Conservation (phyloP, 2,329 filamentous ascomycete genomes). For the Colletotrichum sp. region DNA sequence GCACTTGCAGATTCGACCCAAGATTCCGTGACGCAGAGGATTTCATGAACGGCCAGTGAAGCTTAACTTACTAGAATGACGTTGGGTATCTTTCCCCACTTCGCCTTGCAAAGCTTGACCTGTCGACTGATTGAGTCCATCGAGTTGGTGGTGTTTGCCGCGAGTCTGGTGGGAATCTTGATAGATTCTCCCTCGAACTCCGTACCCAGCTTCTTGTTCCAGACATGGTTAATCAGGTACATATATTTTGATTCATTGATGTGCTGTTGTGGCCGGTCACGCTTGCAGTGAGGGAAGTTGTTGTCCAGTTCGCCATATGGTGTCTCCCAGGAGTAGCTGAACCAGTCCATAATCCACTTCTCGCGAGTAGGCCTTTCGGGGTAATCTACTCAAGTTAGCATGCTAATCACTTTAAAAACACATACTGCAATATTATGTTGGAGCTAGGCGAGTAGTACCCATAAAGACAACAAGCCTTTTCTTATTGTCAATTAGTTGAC, state of each 20-base stretch:
- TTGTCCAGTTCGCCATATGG: neutral
- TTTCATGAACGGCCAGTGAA: neutral
- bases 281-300: neutral
- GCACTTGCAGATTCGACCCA: rapidly evolving
- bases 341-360: neutral
- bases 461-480: neutral
- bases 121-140: neutral
- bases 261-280: neutral
- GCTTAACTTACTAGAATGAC: neutral
- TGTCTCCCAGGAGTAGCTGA: neutral
- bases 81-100: neutral
- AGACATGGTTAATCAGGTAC: neutral
- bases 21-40: neutral
- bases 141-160: neutral
- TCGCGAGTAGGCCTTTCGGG: neutral
- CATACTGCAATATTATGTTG: rapidly evolving
- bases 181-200: neutral
- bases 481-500: rapidly evolving
- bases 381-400: neutral
- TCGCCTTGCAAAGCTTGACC: neutral
- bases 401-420: neutral
- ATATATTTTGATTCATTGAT: neutral
- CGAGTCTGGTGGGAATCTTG: neutral
- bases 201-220: neutral
- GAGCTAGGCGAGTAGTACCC: neutral